Base-by-base conservation (phyloP, 2,329 filamentous ascomycete species). In the Arthroderma sp. region DNA sequence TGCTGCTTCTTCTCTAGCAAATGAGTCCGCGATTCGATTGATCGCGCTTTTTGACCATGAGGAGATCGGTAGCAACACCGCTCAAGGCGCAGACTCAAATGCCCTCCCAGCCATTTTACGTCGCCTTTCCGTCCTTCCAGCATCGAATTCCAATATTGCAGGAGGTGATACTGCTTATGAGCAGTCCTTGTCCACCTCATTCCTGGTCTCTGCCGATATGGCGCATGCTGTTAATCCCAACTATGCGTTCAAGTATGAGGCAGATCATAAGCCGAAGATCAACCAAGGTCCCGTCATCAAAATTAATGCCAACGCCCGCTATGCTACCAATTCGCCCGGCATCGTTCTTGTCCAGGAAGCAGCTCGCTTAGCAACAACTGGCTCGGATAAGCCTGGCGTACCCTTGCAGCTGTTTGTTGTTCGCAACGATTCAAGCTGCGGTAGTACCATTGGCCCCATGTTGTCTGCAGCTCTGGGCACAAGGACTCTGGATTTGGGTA, bases 371-470 rank as follows among this genome's bases (percentile, higher is more conserved):
- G 47, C 66, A 63, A 27, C 74, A 70, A n/a, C 22, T 7, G 79
- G 78, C 56, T 66, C 69, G 6, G 67, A 68, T 3, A 63, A 68
- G 8, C 61, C 68, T 39, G 77, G 75, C 39, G 87, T 96, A 15
- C 91, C 91, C 9, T 74, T 98, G 44, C 91, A 98, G 69, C 71
- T 96, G 34, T 96, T 96, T 58, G 91, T 98, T 36, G 89, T 96
- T 39, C 78, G 88, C 58, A 98, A 98, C 65, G 91, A 98, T 63
- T 91, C 83, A 3, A 79, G 83, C 43, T 98, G 91, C 63, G 91
- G 91, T 45, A 89, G 85, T 68, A 98, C 91, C 32, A 98, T 98
- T 58, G 91, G 91, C 0, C 91, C 91, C n/a, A 95, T 95, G 80
- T 72, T 96, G 38, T 84, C 83, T 44, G 87, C 89, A 27, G 82